Evolutionary conservation across 2,329 filamentous ascomycete genomes (phyloP).

Genomic region (Paraphaeosphaeria minitans): DNA sequence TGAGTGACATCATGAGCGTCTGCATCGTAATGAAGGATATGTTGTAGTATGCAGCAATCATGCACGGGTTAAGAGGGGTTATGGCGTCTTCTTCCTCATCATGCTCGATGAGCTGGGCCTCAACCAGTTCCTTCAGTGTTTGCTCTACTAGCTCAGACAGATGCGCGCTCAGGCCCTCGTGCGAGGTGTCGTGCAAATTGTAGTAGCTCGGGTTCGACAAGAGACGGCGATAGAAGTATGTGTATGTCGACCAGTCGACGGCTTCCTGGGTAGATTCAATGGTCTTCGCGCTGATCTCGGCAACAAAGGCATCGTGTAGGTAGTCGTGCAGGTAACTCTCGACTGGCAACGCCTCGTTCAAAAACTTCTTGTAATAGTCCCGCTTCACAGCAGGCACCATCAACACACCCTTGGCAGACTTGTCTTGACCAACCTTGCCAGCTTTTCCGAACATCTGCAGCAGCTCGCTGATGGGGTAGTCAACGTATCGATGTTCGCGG

Average conservation of each 20-base stretch:
- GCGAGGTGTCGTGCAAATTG: constrained; percentile 82
- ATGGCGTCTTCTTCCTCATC: constrained; percentile 88
- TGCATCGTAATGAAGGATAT: constrained; percentile 99
- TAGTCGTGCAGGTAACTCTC: constrained; percentile 93
- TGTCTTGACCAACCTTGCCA: constrained; percentile 76
- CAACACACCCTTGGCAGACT: constrained; percentile 84
- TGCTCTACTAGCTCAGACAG: constrained; percentile 93
- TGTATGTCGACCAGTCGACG: constrained; percentile 98
- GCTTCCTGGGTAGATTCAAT: constrained; percentile 95
- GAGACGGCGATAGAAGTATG: constrained; percentile 94
- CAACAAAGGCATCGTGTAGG: constrained; percentile 94
- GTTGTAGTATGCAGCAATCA: constrained; percentile 99
- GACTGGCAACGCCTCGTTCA: constrained; percentile 93
- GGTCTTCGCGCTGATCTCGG: constrained; percentile 94
- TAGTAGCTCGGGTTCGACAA: constrained; percentile 98
- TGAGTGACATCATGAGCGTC: constrained; percentile 91
- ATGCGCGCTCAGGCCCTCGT: constrained; percentile 92
- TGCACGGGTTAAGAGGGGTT: constrained; percentile 88
- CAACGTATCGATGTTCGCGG: constrained; percentile 93
- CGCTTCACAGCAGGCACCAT: constrained; percentile 95
- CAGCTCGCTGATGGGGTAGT: constrained; percentile 92
- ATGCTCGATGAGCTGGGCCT: constrained; percentile 94
- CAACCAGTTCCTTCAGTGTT: constrained; percentile 85
- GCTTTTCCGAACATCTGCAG: constrained; percentile 98
- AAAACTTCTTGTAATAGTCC: constrained; percentile 98